Evolutionary conservation across 2,329 filamentous ascomycete genomes (phyloP), one percentile per base, ranked within the genome.

Genomic region (Fonsecaea erecta): DNA sequence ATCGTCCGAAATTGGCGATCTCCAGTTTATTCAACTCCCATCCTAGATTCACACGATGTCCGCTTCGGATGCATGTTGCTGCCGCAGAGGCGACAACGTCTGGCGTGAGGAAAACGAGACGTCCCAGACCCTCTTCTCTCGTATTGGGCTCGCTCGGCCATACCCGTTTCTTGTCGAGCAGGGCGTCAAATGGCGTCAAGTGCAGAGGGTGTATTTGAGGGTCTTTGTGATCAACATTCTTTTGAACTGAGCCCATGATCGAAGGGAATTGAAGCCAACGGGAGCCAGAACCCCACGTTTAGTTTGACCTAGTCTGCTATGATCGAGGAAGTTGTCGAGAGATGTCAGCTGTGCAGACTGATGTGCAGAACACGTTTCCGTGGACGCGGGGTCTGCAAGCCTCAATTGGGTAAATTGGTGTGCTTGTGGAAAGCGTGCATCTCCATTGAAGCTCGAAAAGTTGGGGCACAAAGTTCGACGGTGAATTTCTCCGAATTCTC

Each of bases 21-120:
- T 86, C 83, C 2, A 86, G 75, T 70, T 86, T 86, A 21, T 79
- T 82, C 65, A 87, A 72, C 26, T 84, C 81, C 85, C 85, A 87
- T 28, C 80, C 80, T 43, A 87, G 77, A 9, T 81, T 81, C 26
- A 86, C 79, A 34, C 83, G 78, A 21, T 77, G 76, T 12, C 85
- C 85, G 0, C 80, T 82, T 43, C 76, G 78, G 69, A 87, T 86
- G 69, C 84, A 81, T 4, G 77, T 75, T 3, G 77, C 75, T 1
- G 85, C 84, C 0, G 82, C 79, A 24, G 77, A 76, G 5, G 81
- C 79, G 2, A 86, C 82, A 1, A 83, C 75, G 1, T 84, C 78
- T 1, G 84, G 81, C 0, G 84, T 86, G 28, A 87, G 78, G 2
- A 83, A 78, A 0, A 76, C 79, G 5, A 82, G 76, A 64, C 83